phyloP scores from a whole-genome alignment of 2,329 filamentous ascomycete genomes.

The Blumeria graminis region DNA sequence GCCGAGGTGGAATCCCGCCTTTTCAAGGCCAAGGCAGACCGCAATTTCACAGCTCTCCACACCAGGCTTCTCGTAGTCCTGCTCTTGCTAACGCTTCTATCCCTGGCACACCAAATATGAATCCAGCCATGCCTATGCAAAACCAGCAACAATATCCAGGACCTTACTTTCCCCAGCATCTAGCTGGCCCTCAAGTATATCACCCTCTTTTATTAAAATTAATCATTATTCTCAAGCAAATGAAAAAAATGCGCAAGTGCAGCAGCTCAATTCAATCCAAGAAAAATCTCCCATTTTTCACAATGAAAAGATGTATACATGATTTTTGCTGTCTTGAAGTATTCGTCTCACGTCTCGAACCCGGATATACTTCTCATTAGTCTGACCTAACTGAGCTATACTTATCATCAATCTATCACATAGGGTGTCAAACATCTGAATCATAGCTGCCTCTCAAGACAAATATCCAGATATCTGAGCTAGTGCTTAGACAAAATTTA shows the following conservation, averaged over 20 bases:
- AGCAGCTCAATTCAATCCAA: no score
- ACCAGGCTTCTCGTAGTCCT: slow-evolving; percentile 38
- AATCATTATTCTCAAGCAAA: slow-evolving; percentile 3
- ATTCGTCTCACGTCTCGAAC: no score
- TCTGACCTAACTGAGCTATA: no score
- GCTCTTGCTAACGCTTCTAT: slow-evolving; percentile 35
- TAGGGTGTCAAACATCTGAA: no score
- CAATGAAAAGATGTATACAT: no score
- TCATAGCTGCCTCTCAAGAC: no score
- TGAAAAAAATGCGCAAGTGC: slow-evolving; percentile 3
- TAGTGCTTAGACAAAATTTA: no score
- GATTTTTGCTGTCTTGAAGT: no score
- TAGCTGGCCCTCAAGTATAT: slow-evolving; percentile 26
- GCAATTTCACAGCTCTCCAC: slow-evolving; percentile 39
- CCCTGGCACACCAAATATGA: slow-evolving; percentile 47
- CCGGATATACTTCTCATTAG: no score
- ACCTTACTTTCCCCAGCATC: slow-evolving; percentile 17
- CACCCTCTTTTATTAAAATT: slow-evolving; percentile 16
- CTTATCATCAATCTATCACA: no score
- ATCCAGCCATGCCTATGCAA: slow-evolving; percentile 39
- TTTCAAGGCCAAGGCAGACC: slow-evolving; percentile 22
- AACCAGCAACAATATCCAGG: slow-evolving; percentile 22
- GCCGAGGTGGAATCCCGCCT: slow-evolving; percentile 24
- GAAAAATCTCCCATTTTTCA: no score
- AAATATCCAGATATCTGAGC: no score